Percentiles rank a stretch among this genome's conserved stretches.
phyloP scores from a whole-genome alignment of 768 basidiomycete species.

The Podaxis sp. region DNA sequence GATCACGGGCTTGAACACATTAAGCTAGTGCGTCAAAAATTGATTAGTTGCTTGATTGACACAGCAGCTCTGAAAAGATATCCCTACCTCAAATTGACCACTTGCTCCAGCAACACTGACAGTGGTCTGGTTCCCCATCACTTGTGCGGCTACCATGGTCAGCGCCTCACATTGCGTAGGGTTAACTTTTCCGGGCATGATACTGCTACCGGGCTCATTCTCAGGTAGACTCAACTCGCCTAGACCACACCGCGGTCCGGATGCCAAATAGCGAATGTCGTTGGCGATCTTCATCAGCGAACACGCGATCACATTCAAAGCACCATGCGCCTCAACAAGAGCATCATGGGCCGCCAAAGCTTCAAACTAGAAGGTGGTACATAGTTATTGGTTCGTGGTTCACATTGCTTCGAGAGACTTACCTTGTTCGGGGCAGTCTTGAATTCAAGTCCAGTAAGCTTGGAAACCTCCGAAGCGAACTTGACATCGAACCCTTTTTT shows the following conservation, averaged over 20 bases:
- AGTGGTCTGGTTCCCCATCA: slow-evolving; percentile 94
- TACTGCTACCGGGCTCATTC: slow-evolving; percentile 98
- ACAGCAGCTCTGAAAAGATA: background rate
- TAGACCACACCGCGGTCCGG: slow-evolving; percentile 95
- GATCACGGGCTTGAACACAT: slow-evolving; percentile 99
- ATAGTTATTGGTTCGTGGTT: slow-evolving; percentile 1
- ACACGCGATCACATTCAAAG: slow-evolving; percentile 93
- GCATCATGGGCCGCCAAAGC: slow-evolving; percentile 98
- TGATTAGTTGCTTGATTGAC: slow-evolving; percentile 7
- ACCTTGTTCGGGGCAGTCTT: slow-evolving; percentile 98
- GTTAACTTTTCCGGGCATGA: slow-evolving; percentile 99
- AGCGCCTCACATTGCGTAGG: slow-evolving; percentile 98
- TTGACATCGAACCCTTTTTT: slow-evolving; percentile 95
- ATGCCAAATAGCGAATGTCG: slow-evolving; percentile 96
- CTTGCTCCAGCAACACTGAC: slow-evolving; percentile 91
- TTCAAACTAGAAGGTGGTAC: slow-evolving; percentile 65
- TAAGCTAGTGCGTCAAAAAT: slow-evolving; percentile 50
- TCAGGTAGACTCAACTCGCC: slow-evolving; percentile 94
- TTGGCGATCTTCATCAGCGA: slow-evolving; percentile 99
- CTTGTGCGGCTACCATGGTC: slow-evolving; percentile 98
- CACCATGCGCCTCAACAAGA: slow-evolving; percentile 94
- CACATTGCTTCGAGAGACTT: slow-evolving; percentile 11
- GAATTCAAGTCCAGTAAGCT: slow-evolving; percentile 86
- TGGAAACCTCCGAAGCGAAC: slow-evolving; percentile 87
- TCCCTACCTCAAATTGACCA: slow-evolving; percentile 90